Evolutionary conservation across 2,329 filamentous ascomycete genomes (phyloP).

Genomic region (Raffaelea deltoideospora): DNA sequence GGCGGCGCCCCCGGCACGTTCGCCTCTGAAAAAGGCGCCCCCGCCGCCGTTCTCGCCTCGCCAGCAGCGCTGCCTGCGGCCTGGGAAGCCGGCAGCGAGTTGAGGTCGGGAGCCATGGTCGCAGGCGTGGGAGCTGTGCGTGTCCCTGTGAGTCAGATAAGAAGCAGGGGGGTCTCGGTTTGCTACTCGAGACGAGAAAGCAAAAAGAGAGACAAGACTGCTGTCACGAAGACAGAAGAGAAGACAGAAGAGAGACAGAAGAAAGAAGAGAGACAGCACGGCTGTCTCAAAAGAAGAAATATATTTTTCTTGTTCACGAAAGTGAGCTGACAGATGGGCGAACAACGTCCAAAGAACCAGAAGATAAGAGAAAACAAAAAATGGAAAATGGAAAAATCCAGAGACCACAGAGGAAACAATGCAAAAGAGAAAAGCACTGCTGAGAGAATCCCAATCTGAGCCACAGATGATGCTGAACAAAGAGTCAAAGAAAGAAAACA

Average conservation of each 20-base stretch:
- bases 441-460: no score
- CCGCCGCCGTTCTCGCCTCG: constrained; percentile 1
- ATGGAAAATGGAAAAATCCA: neutral
- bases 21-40: no score
- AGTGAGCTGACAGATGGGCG: neutral
- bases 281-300: constrained; percentile 6
- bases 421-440: neutral
- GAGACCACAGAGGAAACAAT: neutral
- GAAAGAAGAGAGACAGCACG: no score
- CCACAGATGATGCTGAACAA: neutral
- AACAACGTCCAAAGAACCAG: neutral
- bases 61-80: constrained; percentile 7
- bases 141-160: neutral
- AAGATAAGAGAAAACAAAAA: neutral
- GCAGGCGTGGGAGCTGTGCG: constrained; percentile 1
- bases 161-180: neutral
- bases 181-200: constrained; percentile 2
- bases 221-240: constrained; percentile 8
- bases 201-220: no score
- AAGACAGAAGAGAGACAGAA: neutral
- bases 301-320: neutral
- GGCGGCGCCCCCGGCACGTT: no score
- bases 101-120: constrained; percentile 57
- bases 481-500: no score
- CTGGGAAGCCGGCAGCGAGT: constrained; percentile 48